Base-by-base conservation (phyloP, 2,329 filamentous ascomycete genomes). In the Talaromyces sp. region DNA sequence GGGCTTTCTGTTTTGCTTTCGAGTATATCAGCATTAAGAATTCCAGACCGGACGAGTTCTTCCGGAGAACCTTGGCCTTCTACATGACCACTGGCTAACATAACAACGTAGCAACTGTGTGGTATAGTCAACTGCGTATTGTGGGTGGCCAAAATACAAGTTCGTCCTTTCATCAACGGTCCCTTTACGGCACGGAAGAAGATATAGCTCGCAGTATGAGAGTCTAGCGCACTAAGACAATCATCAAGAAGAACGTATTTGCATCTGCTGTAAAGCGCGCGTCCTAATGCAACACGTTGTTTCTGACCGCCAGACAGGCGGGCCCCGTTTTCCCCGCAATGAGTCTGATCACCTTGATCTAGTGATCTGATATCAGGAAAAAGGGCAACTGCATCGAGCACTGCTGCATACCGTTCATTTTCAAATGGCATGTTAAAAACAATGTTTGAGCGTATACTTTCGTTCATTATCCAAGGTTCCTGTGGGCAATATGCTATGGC, bases 221-320 rank as follows among this genome's bases (percentile, higher is more conserved):
- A 43, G 39, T 63, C 60, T 11, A 63, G 50, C 2, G 60, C 60
- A 57, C 60, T 63, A 7, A 63, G 37, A 45, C 60, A 63, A 24
- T 63, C 60, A 24, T 63, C 60, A 6, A 63, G 39, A 11, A 63
- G 50, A 31, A 35, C 37, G 22, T 56, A 57, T 39, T 22, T 57
- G 24, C 22, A 43, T 33, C 37, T 24, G 24, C 60, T 63, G 9
- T 63, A 63, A 41, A 97, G 87, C 39, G 93, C 93, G 72, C 93
- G 86, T 8, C 93, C 93, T 77, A 98, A 97, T 10, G 94, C 93
- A 73, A 98, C 95, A 70, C 95, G 91, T 78, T 98, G 95, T 78
- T 97, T 97, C 79, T 99, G 95, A 37, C 95, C 95, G 75, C 95
- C 95, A 64, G 91, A 96, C 8, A 99, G 84, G 60, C 97, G 50